Evolutionary conservation across 2,329 filamentous ascomycete species (phyloP).

Genomic region (Capronia epimyces): DNA sequence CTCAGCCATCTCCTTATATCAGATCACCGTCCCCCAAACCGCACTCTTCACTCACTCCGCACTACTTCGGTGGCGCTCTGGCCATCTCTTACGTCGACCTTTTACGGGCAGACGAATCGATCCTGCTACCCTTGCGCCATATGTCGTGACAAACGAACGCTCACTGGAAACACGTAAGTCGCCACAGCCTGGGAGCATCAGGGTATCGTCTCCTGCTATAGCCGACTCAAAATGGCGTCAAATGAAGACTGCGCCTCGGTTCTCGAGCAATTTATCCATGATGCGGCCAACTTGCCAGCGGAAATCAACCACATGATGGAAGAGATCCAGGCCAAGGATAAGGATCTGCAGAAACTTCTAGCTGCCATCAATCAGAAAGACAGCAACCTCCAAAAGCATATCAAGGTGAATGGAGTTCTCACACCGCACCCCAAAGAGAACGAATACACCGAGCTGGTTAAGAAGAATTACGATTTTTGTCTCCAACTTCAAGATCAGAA

Average conservation of each 20-base stretch:
- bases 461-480: slow-evolving; percentile 54
- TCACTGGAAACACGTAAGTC: background rate
- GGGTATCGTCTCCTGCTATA: background rate
- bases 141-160: too few species aligned
- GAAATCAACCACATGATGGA: slow-evolving; percentile 63
- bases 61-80: background rate
- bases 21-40: too few species aligned
- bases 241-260: slow-evolving; percentile 59
- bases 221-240: slow-evolving; percentile 38
- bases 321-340: slow-evolving; percentile 61
- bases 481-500: slow-evolving; percentile 59
- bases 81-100: too few species aligned
- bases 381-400: slow-evolving; percentile 59
- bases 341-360: slow-evolving; percentile 53
- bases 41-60: background rate
- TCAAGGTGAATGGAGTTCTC: slow-evolving; percentile 58
- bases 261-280: slow-evolving; percentile 61
- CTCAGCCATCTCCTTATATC: background rate
- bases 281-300: slow-evolving; percentile 58
- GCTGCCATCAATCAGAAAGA: slow-evolving; percentile 55
- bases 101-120: too few species aligned
- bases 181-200: background rate
- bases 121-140: too few species aligned
- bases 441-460: slow-evolving; percentile 52
- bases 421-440: slow-evolving; percentile 60